These are phyloP conservation scores for Cryphonectria japonica DNA, from an alignment of 2,329 filamentous ascomycete species.

Conservation along the genomic window DNA sequence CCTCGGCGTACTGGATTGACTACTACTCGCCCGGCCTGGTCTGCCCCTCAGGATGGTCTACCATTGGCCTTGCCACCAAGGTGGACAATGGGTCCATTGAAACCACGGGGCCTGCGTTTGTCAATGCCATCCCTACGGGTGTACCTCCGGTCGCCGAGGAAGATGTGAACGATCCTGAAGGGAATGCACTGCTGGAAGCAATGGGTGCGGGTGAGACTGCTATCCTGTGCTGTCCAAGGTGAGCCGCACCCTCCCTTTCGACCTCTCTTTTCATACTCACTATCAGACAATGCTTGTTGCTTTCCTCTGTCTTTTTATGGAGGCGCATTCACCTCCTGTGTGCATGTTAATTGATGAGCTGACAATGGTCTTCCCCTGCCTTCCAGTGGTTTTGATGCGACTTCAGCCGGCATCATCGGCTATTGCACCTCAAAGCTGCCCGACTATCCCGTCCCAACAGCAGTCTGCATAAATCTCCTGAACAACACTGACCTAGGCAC, in stretches of 20 bases:
- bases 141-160: too few relatives aligned
- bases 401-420: background rate
- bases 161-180: background rate
- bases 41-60: slow-evolving; percentile 20
- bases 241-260: background rate
- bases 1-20: background rate
- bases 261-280: too few relatives aligned
- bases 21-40: slow-evolving; percentile 21
- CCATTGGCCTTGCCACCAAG: slow-evolving; percentile 22
- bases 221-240: slow-evolving; percentile 21
- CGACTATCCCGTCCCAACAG: slow-evolving; percentile 6
- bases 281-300: too few relatives aligned
- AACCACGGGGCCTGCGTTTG: slow-evolving; percentile 16
- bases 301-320: too few relatives aligned
- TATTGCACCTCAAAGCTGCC: slow-evolving; percentile 6
- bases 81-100: slow-evolving; percentile 17
- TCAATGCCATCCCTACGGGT: background rate
- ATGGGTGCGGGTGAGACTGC: slow-evolving; percentile 17
- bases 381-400: background rate
- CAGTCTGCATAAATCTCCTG: background rate
- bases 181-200: slow-evolving; percentile 11
- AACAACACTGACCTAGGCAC: background rate
- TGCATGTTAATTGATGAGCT: background rate
- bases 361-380: background rate
- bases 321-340: too few relatives aligned